Percentiles rank a stretch among this genome's conserved stretches.
phyloP scores from a whole-genome alignment of 148 eudicot species.

The Fagopyrum tataricum region DNA sequence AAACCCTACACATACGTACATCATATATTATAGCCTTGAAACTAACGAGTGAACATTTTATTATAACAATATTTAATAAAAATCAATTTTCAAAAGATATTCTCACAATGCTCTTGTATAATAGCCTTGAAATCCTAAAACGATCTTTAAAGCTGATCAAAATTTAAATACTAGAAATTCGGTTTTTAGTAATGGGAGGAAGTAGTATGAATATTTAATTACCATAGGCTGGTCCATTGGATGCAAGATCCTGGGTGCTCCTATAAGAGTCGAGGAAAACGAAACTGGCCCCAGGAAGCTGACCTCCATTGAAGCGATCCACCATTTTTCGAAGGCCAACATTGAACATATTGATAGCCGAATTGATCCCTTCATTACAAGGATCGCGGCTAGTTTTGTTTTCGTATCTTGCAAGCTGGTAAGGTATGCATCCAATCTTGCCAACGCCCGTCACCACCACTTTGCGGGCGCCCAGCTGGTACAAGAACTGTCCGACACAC shows the following conservation, averaged over 20 bases:
- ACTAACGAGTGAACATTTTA: no score
- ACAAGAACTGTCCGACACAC: conserved; percentile 35
- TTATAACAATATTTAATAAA: no score
- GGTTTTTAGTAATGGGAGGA: no score
- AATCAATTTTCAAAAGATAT: no score
- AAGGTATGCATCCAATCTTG: conserved; percentile 88
- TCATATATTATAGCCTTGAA: no score
- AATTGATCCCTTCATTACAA: conserved; percentile 67
- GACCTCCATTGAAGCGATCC: conserved; percentile 46
- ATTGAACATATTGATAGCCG: conserved; percentile 45
- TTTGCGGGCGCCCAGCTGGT: conserved; percentile 69
- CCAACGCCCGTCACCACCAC: conserved; percentile 61
- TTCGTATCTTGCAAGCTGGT: conserved; percentile 49
- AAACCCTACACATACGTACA: conserved; percentile 38
- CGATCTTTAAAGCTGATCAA: no score
- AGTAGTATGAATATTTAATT: no score
- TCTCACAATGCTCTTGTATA: no score
- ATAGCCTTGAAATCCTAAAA: no score
- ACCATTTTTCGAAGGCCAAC: conserved; percentile 52
- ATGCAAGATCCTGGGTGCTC: conserved; percentile 34
- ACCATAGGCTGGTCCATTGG: conserved; percentile 49
- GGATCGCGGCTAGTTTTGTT: conserved; percentile 26
- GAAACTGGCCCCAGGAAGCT: conserved; percentile 56
- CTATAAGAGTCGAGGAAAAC: conserved; percentile 52
- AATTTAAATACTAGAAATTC: no score